A percentile compares a stretch with the other conserved stretches of the same genome.
Evolutionary conservation across 805 yeast species (phyloP).

Genomic region (Saccharomycopsis lassenensis): DNA sequence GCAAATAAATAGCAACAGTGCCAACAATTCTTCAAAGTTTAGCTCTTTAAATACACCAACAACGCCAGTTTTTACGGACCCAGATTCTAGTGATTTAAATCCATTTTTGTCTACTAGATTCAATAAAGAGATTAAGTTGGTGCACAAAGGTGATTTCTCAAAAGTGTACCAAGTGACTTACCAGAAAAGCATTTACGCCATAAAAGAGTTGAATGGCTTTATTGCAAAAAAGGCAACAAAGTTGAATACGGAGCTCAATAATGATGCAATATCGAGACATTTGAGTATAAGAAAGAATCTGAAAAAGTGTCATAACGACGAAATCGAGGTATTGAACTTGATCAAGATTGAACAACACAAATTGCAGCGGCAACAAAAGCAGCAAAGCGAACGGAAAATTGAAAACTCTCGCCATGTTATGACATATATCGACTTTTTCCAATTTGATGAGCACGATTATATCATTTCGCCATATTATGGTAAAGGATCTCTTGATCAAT

Average conservation of each 20-base stretch:
- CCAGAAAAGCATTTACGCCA: slow-evolving; percentile 58
- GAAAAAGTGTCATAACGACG: slow-evolving; percentile 20
- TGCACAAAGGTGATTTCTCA: slow-evolving; percentile 87
- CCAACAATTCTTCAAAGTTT: not conserved
- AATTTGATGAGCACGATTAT: slow-evolving; percentile 59
- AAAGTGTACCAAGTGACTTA: slow-evolving; percentile 73
- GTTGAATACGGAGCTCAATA: slow-evolving; percentile 8
- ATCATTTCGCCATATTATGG: slow-evolving; percentile 95
- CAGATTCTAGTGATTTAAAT: slow-evolving; percentile 23
- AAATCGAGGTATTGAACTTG: slow-evolving; percentile 26
- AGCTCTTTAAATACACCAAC: slow-evolving; percentile 14
- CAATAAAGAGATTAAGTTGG: slow-evolving; percentile 48
- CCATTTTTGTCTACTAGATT: slow-evolving; percentile 38
- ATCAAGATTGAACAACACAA: slow-evolving; percentile 21
- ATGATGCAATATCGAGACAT: slow-evolving; percentile 11
- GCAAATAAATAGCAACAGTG: not conserved
- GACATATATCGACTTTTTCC: slow-evolving; percentile 80
- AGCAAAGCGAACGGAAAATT: slow-evolving; percentile 22
- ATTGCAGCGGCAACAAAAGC: no score
- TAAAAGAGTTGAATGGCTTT: slow-evolving; percentile 34
- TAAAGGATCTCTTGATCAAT: slow-evolving; percentile 80
- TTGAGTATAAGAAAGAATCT: slow-evolving; percentile 6
- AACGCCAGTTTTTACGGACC: slow-evolving; percentile 15
- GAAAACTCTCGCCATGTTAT: slow-evolving; percentile 68
- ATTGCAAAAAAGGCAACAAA: slow-evolving; percentile 1